Evolutionary conservation across 2,329 filamentous ascomycete genomes (phyloP).

Genomic region (Paraphoma sp.): DNA sequence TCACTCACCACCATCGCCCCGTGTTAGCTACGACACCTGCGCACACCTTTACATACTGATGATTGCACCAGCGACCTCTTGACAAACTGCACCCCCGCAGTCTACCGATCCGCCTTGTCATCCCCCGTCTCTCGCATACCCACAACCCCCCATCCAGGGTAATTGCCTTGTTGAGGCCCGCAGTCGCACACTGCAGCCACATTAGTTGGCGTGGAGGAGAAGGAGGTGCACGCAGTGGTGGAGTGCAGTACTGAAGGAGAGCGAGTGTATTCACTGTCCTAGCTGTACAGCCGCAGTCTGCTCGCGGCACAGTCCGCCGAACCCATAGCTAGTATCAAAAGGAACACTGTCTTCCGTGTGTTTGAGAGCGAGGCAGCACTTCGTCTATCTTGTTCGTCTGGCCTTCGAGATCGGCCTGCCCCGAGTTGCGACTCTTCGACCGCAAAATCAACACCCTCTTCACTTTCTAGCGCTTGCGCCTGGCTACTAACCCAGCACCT

Average conservation of each 20-base stretch:
- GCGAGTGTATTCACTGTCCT: conserved; percentile 42
- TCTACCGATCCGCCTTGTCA: conserved; percentile 3
- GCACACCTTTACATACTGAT: background rate
- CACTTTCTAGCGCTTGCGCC: conserved; percentile 26
- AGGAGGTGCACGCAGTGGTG: conserved; percentile 36
- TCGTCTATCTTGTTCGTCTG: conserved; percentile 45
- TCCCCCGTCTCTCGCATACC: background rate
- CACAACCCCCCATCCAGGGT: conserved; percentile 1
- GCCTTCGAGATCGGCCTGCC: conserved; percentile 33
- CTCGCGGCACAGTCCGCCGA: conserved; percentile 41
- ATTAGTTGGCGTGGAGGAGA: conserved; percentile 37
- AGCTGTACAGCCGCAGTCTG: conserved; percentile 39
- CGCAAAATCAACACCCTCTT: conserved; percentile 29
- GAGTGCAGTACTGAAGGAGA: conserved; percentile 42
- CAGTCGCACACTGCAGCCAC: conserved; percentile 24
- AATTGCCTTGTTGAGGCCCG: conserved; percentile 12
- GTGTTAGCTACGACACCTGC: background rate
- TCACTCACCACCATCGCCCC: background rate
- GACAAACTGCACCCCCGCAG: conserved; percentile 7
- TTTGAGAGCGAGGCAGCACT: conserved; percentile 50
- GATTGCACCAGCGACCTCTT: conserved; percentile 4
- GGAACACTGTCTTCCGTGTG: conserved; percentile 50
- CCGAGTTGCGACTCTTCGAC: conserved; percentile 32
- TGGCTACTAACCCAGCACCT: conserved; percentile 32
- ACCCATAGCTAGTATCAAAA: conserved; percentile 59